These are phyloP conservation scores for Salix udensis DNA, from an alignment of 345 rosid genomes.

Conservation along the genomic window DNA sequence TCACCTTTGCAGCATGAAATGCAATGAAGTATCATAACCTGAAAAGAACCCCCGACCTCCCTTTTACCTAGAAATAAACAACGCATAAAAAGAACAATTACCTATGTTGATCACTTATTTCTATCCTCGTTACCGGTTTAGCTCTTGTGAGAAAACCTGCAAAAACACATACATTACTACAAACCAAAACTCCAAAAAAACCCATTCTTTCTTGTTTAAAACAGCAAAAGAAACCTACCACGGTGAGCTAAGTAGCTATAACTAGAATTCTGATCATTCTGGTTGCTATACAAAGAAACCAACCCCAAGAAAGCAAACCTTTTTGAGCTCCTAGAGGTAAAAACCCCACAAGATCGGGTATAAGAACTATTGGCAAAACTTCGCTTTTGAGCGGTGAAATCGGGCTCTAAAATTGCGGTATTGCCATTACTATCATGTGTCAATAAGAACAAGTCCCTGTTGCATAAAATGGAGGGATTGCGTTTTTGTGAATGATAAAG, in stretches of 20 bases:
- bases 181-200: no score
- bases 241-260: constrained; percentile 36
- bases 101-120: constrained; percentile 76
- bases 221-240: constrained; percentile 33
- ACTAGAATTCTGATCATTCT: constrained; percentile 7
- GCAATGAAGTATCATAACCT: no score
- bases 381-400: constrained; percentile 22
- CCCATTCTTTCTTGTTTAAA: constrained; percentile 1
- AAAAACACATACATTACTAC: not conserved
- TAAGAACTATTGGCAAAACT: constrained; percentile 18
- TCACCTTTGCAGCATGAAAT: no score
- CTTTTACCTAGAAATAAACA: not conserved
- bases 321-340: constrained; percentile 16
- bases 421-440: constrained; percentile 7
- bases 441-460: not conserved
- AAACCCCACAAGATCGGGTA: constrained; percentile 26
- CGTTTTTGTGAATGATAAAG: constrained; percentile 38
- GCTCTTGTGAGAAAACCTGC: constrained; percentile 72
- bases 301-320: constrained; percentile 34
- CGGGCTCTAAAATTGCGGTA: constrained; percentile 6
- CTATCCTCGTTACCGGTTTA: constrained; percentile 66
- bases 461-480: constrained; percentile 9
- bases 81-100: constrained; percentile 3
- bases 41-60: no score
- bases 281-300: constrained; percentile 28